A percentile compares a stretch with the other conserved stretches of the same genome.
Conservation (phyloP, 768 basidiomycete genomes). For the Fomitopsis serialis region DNA sequence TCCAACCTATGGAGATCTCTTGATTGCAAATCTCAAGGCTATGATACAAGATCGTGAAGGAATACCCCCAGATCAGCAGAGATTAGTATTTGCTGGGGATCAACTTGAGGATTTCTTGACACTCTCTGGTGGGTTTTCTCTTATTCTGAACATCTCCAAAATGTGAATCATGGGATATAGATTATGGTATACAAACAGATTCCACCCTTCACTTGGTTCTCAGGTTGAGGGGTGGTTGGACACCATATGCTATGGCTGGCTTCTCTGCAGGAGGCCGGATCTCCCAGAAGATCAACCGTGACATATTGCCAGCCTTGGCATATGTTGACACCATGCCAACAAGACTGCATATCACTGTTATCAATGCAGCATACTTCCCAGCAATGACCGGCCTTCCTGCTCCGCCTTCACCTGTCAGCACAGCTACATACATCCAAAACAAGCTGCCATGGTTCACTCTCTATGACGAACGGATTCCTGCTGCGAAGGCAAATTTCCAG, state of each 20-base stretch:
- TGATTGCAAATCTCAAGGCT: no score
- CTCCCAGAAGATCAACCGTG: constrained; percentile 19
- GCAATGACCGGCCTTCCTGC: background rate
- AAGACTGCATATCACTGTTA: constrained; percentile 13
- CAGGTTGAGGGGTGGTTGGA: background rate
- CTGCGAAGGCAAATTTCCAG: background rate
- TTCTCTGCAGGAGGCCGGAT: constrained; percentile 18
- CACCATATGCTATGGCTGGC: background rate
- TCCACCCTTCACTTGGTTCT: no score
- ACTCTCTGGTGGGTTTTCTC: no score
- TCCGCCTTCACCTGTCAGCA: background rate
- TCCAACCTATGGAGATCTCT: no score
- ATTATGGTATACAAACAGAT: no score
- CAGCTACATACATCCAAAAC: background rate
- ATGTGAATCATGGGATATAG: no score
- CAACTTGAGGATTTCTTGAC: no score
- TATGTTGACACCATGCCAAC: constrained; percentile 7
- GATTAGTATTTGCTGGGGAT: no score
- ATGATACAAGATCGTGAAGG: no score
- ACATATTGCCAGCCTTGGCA: constrained; percentile 10
- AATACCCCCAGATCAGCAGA: no score
- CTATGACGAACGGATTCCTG: background rate
- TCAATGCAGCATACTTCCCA: constrained; percentile 3
- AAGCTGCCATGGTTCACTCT: background rate
- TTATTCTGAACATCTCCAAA: no score